Percentiles rank a stretch among this genome's conserved stretches.
Evolutionary conservation across 164 flowering plant species (phyloP).

Genomic region (Umbellularia californica): DNA sequence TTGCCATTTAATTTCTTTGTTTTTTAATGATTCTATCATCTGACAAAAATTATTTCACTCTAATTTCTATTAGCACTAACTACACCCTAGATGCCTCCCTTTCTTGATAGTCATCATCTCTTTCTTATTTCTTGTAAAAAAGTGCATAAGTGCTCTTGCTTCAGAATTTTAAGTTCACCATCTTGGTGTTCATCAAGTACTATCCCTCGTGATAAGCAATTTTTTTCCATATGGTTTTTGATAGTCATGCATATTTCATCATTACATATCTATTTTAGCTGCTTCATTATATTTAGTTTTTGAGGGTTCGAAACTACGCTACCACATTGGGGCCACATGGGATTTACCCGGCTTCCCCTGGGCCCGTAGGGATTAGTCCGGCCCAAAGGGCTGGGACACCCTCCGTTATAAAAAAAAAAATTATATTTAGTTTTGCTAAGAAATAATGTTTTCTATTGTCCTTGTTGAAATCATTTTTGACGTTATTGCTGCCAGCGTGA

Average conservation of each 20-base stretch:
- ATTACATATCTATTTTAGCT: not conserved
- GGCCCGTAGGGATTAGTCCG: too few relatives aligned
- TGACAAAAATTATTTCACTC: not conserved
- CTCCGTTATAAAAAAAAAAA: too few relatives aligned
- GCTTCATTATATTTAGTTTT: not conserved
- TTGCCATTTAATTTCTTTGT: not conserved
- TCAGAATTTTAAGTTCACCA: too few relatives aligned
- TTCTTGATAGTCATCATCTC: too few relatives aligned
- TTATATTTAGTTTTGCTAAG: not conserved
- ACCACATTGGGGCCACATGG: too few relatives aligned
- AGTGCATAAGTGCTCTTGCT: too few relatives aligned
- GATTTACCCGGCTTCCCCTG: too few relatives aligned
- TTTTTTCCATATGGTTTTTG: not conserved
- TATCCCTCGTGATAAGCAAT: too few relatives aligned
- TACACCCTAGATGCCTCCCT: not conserved
- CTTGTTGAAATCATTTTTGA: not conserved
- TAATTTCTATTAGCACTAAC: not conserved
- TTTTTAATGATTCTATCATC: not conserved
- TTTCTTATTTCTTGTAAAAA: too few relatives aligned
- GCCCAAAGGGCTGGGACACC: too few relatives aligned
- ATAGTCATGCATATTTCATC: not conserved
- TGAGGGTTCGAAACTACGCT: too few relatives aligned
- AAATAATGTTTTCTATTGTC: not conserved
- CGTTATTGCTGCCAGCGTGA: not conserved
- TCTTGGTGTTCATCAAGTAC: too few relatives aligned